phyloP scores from a whole-genome alignment of 768 basidiomycete genomes.

The Pleurotus djamor region DNA sequence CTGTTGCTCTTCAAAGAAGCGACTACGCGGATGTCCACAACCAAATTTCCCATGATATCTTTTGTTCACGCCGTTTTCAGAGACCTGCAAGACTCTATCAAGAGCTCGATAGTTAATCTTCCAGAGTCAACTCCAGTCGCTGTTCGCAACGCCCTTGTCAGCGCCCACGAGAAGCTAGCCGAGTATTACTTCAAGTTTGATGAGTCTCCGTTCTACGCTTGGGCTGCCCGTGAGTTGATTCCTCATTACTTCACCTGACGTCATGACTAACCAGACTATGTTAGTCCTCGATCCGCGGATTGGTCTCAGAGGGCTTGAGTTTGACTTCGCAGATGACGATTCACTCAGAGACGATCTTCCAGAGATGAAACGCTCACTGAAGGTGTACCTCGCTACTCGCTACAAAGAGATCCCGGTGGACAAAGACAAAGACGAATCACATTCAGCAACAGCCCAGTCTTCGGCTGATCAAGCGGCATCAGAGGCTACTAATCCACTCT shows the following conservation, averaged over 20 bases:
- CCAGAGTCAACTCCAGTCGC: constrained; percentile 11
- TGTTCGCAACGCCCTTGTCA: constrained; percentile 17
- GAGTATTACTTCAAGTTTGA: constrained; percentile 29
- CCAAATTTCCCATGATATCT: constrained; percentile 26
- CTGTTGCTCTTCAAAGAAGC: constrained; percentile 23
- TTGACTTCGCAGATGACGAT: constrained; percentile 18
- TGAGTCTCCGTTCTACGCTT: constrained; percentile 24
- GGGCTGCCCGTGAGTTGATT: constrained; percentile 20
- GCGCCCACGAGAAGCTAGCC: constrained; percentile 27
- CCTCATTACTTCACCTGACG: background rate
- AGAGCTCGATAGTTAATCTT: constrained; percentile 14
- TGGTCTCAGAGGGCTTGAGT: constrained; percentile 16
- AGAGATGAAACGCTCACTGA: constrained; percentile 7
- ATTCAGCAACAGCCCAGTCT: no score
- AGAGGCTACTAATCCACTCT: background rate
- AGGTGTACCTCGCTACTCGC: constrained; percentile 9
- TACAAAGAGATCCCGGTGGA: background rate
- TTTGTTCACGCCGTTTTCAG: constrained; percentile 27
- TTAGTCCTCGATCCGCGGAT: constrained; percentile 32
- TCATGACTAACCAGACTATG: no score
- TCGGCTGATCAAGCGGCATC: background rate
- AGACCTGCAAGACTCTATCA: constrained; percentile 27
- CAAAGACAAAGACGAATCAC: background rate
- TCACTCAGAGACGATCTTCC: constrained; percentile 14
- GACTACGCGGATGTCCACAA: constrained; percentile 29